Percentiles rank a stretch among this genome's conserved stretches.
Evolutionary conservation across 192 early-diverging fungal genomes (phyloP).

Genomic region (Glomus cerebriforme): DNA sequence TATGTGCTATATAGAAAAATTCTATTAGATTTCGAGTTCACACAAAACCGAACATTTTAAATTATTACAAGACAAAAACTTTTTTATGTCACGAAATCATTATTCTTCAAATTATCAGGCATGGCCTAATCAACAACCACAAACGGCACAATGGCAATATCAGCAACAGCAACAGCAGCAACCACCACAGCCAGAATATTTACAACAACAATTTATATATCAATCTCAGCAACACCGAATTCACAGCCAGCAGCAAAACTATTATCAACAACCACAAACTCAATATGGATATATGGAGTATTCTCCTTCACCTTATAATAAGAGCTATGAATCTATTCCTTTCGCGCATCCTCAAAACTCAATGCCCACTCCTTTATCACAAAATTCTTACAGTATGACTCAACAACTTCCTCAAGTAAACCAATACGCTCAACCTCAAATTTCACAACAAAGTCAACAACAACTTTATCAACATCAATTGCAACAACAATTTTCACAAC

Average conservation of each 20-base stretch:
- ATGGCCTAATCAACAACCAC: background rate
- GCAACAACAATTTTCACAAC: background rate
- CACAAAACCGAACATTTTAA: no score
- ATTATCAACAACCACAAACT: slow-evolving; percentile 18
- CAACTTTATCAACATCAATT: slow-evolving; percentile 25
- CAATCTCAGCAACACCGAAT: background rate
- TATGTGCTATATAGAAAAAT: no score
- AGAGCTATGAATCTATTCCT: background rate
- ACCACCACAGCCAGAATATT: background rate
- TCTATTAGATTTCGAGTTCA: background rate
- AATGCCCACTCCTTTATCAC: background rate
- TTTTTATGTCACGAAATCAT: background rate
- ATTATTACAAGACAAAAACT: background rate
- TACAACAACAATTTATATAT: slow-evolving; percentile 3
- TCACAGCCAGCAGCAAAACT: background rate
- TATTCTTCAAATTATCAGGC: slow-evolving; percentile 1
- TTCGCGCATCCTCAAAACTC: slow-evolving; percentile 2
- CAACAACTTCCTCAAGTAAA: slow-evolving; percentile 20
- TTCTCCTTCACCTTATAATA: slow-evolving; percentile 5
- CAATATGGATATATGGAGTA: slow-evolving; percentile 11
- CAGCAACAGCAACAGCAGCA: slow-evolving; percentile 19
- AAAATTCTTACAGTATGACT: background rate
- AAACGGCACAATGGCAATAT: background rate
- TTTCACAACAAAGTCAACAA: slow-evolving; percentile 11
- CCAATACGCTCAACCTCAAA: slow-evolving; percentile 14